Percentiles rank a stretch among this genome's conserved stretches.
Evolutionary conservation across 495 filamentous ascomycete genomes (phyloP).

Genomic region (Talaromyces adpressus): DNA sequence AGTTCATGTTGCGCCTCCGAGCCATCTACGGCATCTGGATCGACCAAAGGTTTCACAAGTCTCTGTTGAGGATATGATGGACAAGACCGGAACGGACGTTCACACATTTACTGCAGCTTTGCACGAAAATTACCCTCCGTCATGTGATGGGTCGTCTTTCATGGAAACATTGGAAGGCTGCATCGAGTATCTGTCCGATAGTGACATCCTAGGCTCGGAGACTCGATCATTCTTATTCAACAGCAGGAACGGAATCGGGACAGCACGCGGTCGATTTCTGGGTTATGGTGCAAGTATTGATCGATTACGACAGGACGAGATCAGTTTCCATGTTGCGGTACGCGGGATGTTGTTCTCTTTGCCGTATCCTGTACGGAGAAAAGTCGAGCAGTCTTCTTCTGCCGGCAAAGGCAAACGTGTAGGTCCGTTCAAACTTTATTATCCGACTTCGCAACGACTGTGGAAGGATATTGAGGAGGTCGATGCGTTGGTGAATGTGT

Average conservation of each 20-base stretch:
- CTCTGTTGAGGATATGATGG: constrained; percentile 64
- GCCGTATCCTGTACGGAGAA: constrained; percentile 74
- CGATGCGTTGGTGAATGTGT: constrained; percentile 60
- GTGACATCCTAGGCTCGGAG: constrained; percentile 63
- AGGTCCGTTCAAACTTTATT: constrained; percentile 77
- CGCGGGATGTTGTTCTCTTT: constrained; percentile 77
- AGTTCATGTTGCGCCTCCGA: constrained; percentile 29
- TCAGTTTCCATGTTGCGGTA: constrained; percentile 81
- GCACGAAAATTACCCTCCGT: constrained; percentile 89
- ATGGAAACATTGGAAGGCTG: constrained; percentile 66
- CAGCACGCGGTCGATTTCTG: constrained; percentile 30
- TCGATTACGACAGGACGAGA: constrained; percentile 79
- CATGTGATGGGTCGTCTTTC: constrained; percentile 58
- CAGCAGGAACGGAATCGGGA: constrained; percentile 21
- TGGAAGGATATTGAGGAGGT: constrained; percentile 76
- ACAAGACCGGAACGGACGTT: constrained; percentile 85
- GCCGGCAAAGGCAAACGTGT: constrained; percentile 11
- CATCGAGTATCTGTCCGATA: constrained; percentile 78
- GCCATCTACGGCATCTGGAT: constrained; percentile 55
- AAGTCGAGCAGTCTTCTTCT: constrained; percentile 21
- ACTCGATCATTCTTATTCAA: constrained; percentile 24
- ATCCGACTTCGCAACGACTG: constrained; percentile 68
- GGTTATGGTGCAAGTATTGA: constrained; percentile 53
- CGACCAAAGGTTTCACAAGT: constrained; percentile 65
- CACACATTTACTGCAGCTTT: constrained; percentile 85